These are phyloP conservation scores for Leptographium lundbergii DNA, from an alignment of 2,329 filamentous ascomycete species.

Conservation along the genomic window DNA sequence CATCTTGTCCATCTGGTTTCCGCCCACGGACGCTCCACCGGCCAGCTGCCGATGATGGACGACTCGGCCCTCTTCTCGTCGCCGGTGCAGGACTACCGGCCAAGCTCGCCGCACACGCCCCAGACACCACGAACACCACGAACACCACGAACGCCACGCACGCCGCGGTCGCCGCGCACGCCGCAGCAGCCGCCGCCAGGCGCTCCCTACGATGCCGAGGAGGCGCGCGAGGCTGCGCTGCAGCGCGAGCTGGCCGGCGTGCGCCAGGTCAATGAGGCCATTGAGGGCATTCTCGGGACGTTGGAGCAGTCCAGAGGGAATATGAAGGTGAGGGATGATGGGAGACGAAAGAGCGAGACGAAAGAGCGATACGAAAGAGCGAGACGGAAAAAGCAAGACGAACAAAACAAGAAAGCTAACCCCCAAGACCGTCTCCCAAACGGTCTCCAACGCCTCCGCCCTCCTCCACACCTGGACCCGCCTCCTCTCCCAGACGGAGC, in stretches of 20 bases:
- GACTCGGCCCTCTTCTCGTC: slow-evolving; percentile 13
- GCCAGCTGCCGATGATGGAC: slow-evolving; percentile 8
- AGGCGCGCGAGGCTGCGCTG: slow-evolving; percentile 60
- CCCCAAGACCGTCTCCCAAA: slow-evolving; percentile 65
- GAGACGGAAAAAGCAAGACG: neutral
- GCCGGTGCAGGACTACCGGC: slow-evolving; percentile 16
- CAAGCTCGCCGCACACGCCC: slow-evolving; percentile 24
- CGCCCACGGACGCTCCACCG: neutral
- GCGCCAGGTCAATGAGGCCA: slow-evolving; percentile 73
- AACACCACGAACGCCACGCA: neutral
- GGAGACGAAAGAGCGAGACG: neutral
- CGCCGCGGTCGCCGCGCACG: neutral
- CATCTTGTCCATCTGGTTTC: neutral
- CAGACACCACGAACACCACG: slow-evolving; percentile 33
- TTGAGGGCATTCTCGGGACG: slow-evolving; percentile 65
- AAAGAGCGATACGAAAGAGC: no score
- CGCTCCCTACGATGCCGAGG: slow-evolving; percentile 45
- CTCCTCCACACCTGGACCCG: slow-evolving; percentile 92
- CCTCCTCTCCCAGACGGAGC: slow-evolving; percentile 92
- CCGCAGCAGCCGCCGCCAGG: slow-evolving; percentile 20
- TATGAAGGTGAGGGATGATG: slow-evolving; percentile 39
- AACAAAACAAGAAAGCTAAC: neutral
- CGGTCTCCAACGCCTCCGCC: slow-evolving; percentile 76
- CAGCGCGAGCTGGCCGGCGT: slow-evolving; percentile 72
- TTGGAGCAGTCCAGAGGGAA: slow-evolving; percentile 61